Evolutionary conservation across 208 protist genomes (phyloP).

Genomic region (Leishmania guyanensis): DNA sequence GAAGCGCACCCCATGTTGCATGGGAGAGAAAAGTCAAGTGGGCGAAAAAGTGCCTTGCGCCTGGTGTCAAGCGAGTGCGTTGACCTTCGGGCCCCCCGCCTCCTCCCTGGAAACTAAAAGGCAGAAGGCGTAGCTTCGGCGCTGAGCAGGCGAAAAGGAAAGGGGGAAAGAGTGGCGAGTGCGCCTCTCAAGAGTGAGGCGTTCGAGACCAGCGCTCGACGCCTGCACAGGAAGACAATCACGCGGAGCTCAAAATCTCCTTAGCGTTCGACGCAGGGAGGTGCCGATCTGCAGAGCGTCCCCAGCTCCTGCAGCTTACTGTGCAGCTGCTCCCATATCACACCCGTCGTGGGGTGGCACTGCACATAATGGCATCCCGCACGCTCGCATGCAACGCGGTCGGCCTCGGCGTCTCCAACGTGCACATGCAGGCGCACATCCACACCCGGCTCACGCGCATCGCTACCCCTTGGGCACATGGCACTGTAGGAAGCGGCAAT

Average conservation of each 20-base stretch:
- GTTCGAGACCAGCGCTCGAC: not conserved
- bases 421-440: conserved; percentile 49
- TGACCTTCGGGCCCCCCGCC: not conserved
- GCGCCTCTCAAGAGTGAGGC: not conserved
- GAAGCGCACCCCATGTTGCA: too few species aligned
- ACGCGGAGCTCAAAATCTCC: not conserved
- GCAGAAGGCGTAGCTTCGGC: not conserved
- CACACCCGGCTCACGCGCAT: not conserved
- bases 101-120: not conserved
- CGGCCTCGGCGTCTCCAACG: conserved; percentile 65
- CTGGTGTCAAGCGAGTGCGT: not conserved
- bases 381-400: conserved; percentile 46
- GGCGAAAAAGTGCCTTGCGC: not conserved
- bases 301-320: conserved; percentile 32
- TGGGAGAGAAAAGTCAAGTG: not conserved
- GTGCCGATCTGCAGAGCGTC: not conserved
- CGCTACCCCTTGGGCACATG: conserved; percentile 2
- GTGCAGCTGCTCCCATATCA: conserved; percentile 51
- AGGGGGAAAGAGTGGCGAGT: not conserved
- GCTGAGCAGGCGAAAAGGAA: not conserved
- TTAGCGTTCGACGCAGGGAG: not conserved
- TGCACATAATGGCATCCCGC: conserved; percentile 54
- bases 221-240: not conserved
- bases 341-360: conserved; percentile 45
- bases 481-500: conserved; percentile 13